Evolutionary conservation across 345 rosid species (phyloP).

Genomic region (Acer yangbiense): DNA sequence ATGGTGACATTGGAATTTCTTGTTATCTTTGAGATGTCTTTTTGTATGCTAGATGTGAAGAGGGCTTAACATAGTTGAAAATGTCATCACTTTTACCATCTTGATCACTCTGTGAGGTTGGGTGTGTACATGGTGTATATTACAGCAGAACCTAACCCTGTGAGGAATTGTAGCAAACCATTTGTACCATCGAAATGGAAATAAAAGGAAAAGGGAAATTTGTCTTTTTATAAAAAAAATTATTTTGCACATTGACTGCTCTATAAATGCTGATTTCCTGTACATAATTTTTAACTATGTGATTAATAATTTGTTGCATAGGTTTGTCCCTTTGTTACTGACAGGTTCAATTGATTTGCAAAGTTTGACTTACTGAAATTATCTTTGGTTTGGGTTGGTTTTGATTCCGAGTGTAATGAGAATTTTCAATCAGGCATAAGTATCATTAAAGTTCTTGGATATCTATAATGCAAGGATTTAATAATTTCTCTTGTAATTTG

Average conservation of each 20-base stretch:
- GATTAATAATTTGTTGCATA: background rate
- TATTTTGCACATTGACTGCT: background rate
- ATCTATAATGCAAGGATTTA: background rate
- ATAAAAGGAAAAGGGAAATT: background rate
- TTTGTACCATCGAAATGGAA: background rate
- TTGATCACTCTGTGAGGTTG: background rate
- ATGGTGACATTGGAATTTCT: background rate
- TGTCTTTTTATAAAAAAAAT: background rate
- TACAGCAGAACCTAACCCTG: background rate
- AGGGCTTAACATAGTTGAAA: background rate
- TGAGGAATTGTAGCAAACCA: background rate
- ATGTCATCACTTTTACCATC: slow-evolving; percentile 13
- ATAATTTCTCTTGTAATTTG: background rate
- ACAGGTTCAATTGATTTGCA: background rate
- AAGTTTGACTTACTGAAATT: background rate
- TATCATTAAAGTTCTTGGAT: background rate
- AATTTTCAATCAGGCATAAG: no score
- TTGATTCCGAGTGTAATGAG: background rate
- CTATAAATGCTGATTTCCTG: slow-evolving; percentile 7
- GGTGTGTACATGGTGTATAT: background rate
- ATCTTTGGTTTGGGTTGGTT: background rate
- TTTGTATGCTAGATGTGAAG: background rate
- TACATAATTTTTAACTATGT: background rate
- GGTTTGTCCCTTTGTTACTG: background rate
- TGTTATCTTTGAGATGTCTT: background rate